Evolutionary conservation across 2,329 filamentous ascomycete genomes (phyloP), one percentile per base, ranked within the genome.

Genomic region (Pseudomassariella vexata): DNA sequence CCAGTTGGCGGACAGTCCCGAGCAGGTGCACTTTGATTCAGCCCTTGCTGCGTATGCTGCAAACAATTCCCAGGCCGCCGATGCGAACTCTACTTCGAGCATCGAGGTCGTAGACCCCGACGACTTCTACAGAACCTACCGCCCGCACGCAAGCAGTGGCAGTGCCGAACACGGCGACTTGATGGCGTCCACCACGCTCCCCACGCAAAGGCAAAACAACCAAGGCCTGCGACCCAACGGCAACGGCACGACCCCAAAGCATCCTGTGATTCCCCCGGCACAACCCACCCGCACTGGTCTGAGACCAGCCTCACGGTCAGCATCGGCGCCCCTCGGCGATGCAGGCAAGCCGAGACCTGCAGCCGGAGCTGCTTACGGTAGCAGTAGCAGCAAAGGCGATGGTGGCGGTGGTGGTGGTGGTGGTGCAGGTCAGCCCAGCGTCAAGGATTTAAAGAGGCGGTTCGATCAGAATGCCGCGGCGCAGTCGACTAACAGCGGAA

Each of bases 381-480:
- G 46, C 18, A 50, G 49, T 31, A n/a, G n/a, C n/a, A n/a, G n/a
- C n/a, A n/a, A n/a, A n/a, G n/a, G n/a, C n/a, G n/a, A n/a, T n/a
- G n/a, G n/a, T n/a, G n/a, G n/a, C n/a, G n/a, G n/a, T n/a, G n/a
- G n/a, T n/a, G n/a, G n/a, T n/a, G n/a, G n/a, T n/a, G n/a, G n/a
- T n/a, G n/a, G n/a, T n/a, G n/a, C n/a, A n/a, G n/a, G n/a, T n/a
- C 71, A 82, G 44, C 68, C 78, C n/a, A 89, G 82, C 38, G 83
- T 92, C 45, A 86, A 82, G 59, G 85, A 92, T 51, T 66, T 92
- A 40, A 79, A 85, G 48, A 85, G 81, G 57, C 79, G 75, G 34
- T 92, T 90, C 60, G 84, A 90, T 56, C 76, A 80, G 50, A 77
- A 69, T 44, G 63, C 56, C 28, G 41, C 50, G 16, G 30, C 37